Evolutionary conservation across 2,329 filamentous ascomycete species (phyloP).

Genomic region (Penicillium sp.): DNA sequence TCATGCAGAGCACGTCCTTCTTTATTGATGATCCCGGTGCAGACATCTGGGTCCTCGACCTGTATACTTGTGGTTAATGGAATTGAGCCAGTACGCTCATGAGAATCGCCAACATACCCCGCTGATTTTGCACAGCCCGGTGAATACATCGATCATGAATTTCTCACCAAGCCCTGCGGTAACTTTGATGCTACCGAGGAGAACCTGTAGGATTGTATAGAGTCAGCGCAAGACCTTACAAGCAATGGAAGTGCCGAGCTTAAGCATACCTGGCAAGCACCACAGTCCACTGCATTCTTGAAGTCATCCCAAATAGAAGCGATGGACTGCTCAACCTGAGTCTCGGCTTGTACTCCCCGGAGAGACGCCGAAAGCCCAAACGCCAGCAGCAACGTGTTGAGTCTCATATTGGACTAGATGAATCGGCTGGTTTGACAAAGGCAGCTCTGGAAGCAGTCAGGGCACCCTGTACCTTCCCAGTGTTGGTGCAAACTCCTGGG

Average conservation of each 20-base stretch:
- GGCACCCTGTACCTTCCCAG: not conserved
- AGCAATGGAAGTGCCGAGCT: not conserved
- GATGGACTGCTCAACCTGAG: conserved; percentile 15
- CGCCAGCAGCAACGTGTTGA: conserved; percentile 8
- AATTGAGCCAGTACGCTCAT: not conserved
- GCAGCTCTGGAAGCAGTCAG: not conserved
- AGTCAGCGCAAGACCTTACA: not conserved
- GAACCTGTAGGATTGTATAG: conserved; percentile 15
- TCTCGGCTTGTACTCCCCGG: conserved; percentile 10
- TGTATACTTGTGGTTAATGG: conserved; percentile 20
- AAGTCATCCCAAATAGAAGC: conserved; percentile 33
- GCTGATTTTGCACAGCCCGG: conserved; percentile 38
- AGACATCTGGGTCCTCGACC: conserved; percentile 57
- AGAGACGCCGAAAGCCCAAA: conserved; percentile 13
- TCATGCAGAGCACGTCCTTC: conserved; percentile 57
- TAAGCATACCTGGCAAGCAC: conserved; percentile 32
- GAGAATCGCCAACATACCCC: conserved; percentile 28
- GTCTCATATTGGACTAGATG: conserved; percentile 14
- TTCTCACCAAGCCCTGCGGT: conserved; percentile 47
- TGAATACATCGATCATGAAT: conserved; percentile 42
- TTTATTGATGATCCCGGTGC: conserved; percentile 51
- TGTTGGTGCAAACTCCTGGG: not conserved
- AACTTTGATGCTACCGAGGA: conserved; percentile 47
- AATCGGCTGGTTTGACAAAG: not conserved
- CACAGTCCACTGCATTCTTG: conserved; percentile 34